A percentile compares a stretch with the other conserved stretches of the same genome.
Evolutionary conservation across 306 rosid genomes (phyloP).

Genomic region (Cicer chorassanicum): DNA sequence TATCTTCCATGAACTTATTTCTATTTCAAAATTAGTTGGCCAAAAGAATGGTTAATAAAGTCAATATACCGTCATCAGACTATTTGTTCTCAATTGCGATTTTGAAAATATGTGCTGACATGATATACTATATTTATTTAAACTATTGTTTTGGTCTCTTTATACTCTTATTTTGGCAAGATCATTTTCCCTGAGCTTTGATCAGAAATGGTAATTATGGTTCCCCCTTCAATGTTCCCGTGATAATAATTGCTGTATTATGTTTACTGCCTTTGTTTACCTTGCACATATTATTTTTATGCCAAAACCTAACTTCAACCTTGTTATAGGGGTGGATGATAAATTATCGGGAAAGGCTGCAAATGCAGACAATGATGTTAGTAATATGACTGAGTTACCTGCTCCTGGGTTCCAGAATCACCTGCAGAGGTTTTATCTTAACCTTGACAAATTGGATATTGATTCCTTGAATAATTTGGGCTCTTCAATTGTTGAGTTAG

Average conservation of each 20-base stretch:
- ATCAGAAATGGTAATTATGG: constrained; percentile 2
- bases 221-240: not conserved
- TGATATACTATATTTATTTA: not conserved
- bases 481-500: constrained; percentile 62
- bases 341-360: constrained; percentile 64
- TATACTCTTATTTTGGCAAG: not conserved
- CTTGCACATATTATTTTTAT: not conserved
- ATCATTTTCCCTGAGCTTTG: not conserved
- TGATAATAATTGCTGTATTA: not conserved
- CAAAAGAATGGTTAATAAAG: not conserved
- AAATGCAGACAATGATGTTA: constrained; percentile 58
- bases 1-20: not conserved
- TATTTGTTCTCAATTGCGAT: not conserved
- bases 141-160: not conserved
- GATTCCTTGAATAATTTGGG: constrained; percentile 63
- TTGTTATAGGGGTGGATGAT: constrained; percentile 77
- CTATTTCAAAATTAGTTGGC: not conserved
- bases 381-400: constrained; percentile 63
- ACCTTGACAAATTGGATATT: constrained; percentile 72
- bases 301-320: constrained; percentile 36
- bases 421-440: constrained; percentile 56
- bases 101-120: not conserved
- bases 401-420: constrained; percentile 57
- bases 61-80: not conserved
- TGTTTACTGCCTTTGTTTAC: not conserved